Evolutionary conservation across 495 filamentous ascomycete genomes (phyloP), one percentile per base, ranked within the genome.

Genomic region (Geopyxis carbonaria): DNA sequence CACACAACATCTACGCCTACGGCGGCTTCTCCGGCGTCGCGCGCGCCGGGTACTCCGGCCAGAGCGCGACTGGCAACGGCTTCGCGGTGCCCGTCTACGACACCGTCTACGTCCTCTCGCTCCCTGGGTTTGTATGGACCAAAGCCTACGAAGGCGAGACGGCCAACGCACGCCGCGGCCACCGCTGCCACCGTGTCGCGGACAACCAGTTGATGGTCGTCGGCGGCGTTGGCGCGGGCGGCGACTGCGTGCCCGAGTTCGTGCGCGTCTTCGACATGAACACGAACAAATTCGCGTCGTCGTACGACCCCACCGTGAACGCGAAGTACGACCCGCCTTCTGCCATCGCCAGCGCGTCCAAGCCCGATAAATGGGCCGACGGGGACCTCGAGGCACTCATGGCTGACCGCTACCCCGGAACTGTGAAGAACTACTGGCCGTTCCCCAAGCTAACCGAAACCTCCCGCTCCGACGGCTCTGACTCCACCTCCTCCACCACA

Each of bases 121-220:
- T 86, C 11, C 80, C 81, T 0, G 72, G 77, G 0, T 86, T 87
- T 55, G 70, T 60, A n/a, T 87, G 80, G 80, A 69, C 69, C 24
- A 68, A 71, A 46, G 63, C 75, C 9, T 64, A 66, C 22, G 55
- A 53, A 0, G 69, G 75, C 3, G 35, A 32, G 23, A 59, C 40
- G 0, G 30, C 34, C 2, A 46, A 34, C 8, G 72, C 59, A 8
- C 69, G 78, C 23, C 70, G 63, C 14, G 66, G 66, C 0, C 78
- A 83, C 48, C 63, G 67, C 47, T 82, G 78, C 45, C 59, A 76
- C 24, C 73, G 63, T 54, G 67, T 74, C 0, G 80, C 80, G 44
- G 74, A 77, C 2, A 73, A 82, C 47, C 71, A 79, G 47, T 80
- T 85, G 76, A 56, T 82, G 43, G 64, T 67, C 0, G 54, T 85